Evolutionary conservation across 73 alveolate genomes (phyloP).

Genomic region (Paraurostyla sp.): DNA sequence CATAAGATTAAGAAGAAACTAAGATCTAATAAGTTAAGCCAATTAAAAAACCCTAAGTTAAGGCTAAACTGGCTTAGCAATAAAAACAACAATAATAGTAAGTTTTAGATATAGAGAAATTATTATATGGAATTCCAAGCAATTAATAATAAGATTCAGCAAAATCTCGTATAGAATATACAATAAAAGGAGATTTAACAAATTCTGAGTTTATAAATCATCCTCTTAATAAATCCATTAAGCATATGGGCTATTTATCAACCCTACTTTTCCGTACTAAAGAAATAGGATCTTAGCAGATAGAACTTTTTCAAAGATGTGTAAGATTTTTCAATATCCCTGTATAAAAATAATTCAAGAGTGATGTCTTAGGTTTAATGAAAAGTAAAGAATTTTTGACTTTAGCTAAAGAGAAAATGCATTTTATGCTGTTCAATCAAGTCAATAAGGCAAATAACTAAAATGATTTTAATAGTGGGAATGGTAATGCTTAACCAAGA

Average conservation of each 20-base stretch:
- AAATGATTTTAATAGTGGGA: not conserved
- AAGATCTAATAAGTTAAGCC: no score
- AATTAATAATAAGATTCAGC: not conserved
- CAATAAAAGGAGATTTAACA: not conserved
- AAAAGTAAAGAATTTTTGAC: slow-evolving; percentile 27
- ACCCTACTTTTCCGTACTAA: slow-evolving; percentile 18
- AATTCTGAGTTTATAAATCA: slow-evolving; percentile 22
- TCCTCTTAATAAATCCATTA: slow-evolving; percentile 20
- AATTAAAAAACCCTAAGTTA: no score
- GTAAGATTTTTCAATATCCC: not conserved
- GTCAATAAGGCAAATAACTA: not conserved
- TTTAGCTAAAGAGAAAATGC: slow-evolving; percentile 10
- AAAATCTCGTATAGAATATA: not conserved
- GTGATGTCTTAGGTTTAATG: not conserved
- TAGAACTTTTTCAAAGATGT: not conserved
- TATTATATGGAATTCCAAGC: not conserved
- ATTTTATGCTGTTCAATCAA: not conserved
- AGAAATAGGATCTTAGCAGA: not conserved
- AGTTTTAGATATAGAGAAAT: not conserved
- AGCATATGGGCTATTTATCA: not conserved
- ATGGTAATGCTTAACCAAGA: slow-evolving; percentile 39
- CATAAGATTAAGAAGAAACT: no score
- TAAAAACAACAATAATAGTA: not conserved
- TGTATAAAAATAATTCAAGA: not conserved
- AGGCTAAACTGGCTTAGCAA: no score